Percentiles rank a stretch among this genome's conserved stretches.
Conservation (phyloP, 306 rosid genomes). For the Malus domestica region ASM211411v1 NC_041794.1:33002001-33002500, state of each 20-base stretch:
- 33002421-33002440: neutral
- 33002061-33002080: no score
- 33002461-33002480: neutral
- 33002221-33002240: no score
- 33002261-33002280: neutral
- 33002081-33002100: no score
- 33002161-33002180: no score
- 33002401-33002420: conserved; percentile 9
- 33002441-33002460: no score
- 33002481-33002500: neutral
- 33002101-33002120: no score
- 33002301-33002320: conserved; percentile 2
- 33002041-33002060: neutral
- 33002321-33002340: neutral
- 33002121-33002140: no score
- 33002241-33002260: neutral
- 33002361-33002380: neutral
- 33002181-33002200: rapidly evolving
- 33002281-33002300: conserved; percentile 12
- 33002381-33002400: conserved; percentile 9
- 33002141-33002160: no score
- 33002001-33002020: no score
- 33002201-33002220: no score
- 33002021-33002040: no score
- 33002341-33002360: conserved; percentile 1